phyloP scores from a whole-genome alignment of 305 asterid genomes.

The Coffea humblotiana region DNA sequence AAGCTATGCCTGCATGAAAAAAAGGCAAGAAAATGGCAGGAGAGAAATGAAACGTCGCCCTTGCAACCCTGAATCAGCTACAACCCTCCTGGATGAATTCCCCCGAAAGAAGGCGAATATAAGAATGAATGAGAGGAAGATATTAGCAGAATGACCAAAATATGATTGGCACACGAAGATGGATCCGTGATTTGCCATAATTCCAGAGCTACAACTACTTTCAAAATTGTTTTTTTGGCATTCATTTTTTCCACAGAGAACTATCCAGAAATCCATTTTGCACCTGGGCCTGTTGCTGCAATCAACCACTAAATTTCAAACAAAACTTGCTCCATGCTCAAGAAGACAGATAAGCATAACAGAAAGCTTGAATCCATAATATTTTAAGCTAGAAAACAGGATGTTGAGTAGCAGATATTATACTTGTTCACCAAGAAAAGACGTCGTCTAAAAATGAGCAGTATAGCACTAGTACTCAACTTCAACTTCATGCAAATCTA shows the following conservation, averaged over 20 bases:
- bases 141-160: constrained; percentile 19
- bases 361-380: neutral
- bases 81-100: neutral
- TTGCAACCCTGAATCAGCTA: neutral
- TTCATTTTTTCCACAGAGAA: constrained; percentile 22
- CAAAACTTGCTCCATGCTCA: neutral
- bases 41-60: neutral
- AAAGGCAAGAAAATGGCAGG: constrained; percentile 12
- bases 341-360: neutral
- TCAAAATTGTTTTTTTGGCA: constrained; percentile 1
- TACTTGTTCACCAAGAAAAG: too few relatives aligned
- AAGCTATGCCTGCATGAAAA: constrained; percentile 16
- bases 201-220: neutral
- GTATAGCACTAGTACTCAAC: too few relatives aligned
- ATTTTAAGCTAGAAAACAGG: too few relatives aligned
- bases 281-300: constrained; percentile 1
- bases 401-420: too few relatives aligned
- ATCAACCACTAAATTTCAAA: neutral
- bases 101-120: neutral
- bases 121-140: constrained; percentile 18
- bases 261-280: constrained; percentile 17
- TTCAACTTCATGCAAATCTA: too few relatives aligned
- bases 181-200: constrained; percentile 11
- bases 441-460: too few relatives aligned
- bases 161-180: constrained; percentile 20